phyloP scores from a whole-genome alignment of 129 eudicot species.

The Chrysanthemum makinoi region DNA sequence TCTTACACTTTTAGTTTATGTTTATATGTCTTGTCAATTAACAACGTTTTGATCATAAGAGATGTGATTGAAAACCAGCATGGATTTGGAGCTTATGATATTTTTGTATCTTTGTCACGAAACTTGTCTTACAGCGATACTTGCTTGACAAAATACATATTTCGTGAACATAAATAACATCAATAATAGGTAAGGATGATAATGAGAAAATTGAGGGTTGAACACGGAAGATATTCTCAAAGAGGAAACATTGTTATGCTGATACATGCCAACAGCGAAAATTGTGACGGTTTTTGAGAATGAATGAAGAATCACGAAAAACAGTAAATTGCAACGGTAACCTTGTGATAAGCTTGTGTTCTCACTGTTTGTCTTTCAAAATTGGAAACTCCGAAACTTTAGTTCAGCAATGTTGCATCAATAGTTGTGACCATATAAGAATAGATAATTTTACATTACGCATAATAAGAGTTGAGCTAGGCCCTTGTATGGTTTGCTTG shows the following conservation, averaged over 20 bases:
- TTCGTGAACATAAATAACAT: slow-evolving; percentile 4
- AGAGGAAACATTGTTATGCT: not conserved
- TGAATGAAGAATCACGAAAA: not conserved
- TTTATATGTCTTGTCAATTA: too few species aligned
- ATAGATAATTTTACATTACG: not conserved
- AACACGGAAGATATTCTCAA: not conserved
- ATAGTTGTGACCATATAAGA: not conserved
- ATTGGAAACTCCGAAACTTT: not conserved
- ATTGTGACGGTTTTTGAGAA: too few species aligned
- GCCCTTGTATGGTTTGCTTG: too few species aligned
- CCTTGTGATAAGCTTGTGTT: not conserved
- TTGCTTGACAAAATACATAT: not conserved
- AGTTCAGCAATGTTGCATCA: not conserved
- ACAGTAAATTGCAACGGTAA: too few species aligned
- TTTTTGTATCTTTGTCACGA: too few species aligned
- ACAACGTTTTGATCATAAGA: too few species aligned
- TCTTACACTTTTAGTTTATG: too few species aligned
- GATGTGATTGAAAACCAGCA: too few species aligned
- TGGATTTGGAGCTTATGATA: too few species aligned
- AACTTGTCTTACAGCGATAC: too few species aligned
- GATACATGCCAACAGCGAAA: too few species aligned
- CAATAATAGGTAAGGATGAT: not conserved
- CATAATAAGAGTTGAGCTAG: not conserved
- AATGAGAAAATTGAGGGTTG: not conserved
- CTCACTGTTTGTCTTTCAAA: not conserved